These are phyloP conservation scores for Bullera alba DNA, from an alignment of 768 basidiomycete species.

Conservation along the genomic window DNA sequence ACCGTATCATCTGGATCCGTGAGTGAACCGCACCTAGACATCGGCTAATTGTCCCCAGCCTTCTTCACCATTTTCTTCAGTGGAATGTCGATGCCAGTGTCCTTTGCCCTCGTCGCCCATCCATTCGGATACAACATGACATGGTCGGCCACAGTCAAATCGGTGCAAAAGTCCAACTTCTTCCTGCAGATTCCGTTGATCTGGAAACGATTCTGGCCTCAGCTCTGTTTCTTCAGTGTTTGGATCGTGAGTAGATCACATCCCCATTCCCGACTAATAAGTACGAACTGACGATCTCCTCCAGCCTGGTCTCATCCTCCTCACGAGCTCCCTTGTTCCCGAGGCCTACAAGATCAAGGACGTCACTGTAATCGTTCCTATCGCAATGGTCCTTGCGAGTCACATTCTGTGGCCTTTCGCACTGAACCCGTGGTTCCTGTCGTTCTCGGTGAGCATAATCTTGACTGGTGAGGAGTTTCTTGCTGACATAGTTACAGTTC, in stretches of 20 bases:
- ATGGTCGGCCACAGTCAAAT: conserved; percentile 64
- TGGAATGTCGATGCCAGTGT: conserved; percentile 65
- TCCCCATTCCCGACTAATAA: neutral
- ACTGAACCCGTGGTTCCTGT: conserved; percentile 55
- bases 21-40: conserved; percentile 50
- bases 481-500: neutral
- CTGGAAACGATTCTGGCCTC: conserved; percentile 65
- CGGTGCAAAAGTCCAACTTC: conserved; percentile 81
- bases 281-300: neutral
- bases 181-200: conserved; percentile 84
- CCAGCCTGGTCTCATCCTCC: conserved; percentile 53
- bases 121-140: conserved; percentile 57
- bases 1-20: conserved; percentile 55
- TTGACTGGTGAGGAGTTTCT: neutral
- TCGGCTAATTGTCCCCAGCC: conserved; percentile 52
- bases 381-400: conserved; percentile 51
- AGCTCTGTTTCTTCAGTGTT: conserved; percentile 52
- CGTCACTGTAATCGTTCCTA: conserved; percentile 73
- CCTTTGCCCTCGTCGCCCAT: conserved; percentile 56
- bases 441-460: conserved; percentile 3
- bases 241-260: conserved; percentile 15
- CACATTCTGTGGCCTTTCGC: conserved; percentile 59
- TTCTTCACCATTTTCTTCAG: conserved; percentile 59
- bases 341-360: conserved; percentile 58
- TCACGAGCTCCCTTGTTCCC: conserved; percentile 56